Evolutionary conservation across 2,329 filamentous ascomycete genomes (phyloP), one percentile per base, ranked within the genome.

Genomic region (Beauveria australis): DNA sequence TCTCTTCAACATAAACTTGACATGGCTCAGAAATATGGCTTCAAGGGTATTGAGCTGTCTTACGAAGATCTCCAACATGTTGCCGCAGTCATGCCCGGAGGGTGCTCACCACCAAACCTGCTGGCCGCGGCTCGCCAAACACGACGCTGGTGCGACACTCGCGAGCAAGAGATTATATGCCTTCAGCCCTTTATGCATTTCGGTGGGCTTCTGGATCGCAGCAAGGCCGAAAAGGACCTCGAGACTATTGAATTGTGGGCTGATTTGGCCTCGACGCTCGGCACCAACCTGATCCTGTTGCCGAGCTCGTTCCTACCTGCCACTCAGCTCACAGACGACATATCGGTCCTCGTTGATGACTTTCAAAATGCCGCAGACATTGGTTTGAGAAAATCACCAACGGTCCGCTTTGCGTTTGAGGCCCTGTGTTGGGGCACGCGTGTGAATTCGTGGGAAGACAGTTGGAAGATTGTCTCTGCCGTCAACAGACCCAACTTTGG

Each of bases 151-250:
- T 89, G 86, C 72, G 71, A 77, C 26, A 74, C 77, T 3, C 78
- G 83, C 28, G 72, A 70, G 37, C 78, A 91, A 24, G 67, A 75
- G 12, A 82, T 91, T 65, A 78, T 91, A 65, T 87, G 84, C 63
- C 79, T 92, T 0, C 89, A 91, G 68, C 90, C 90, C 0, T 92
- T 93, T 70, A 82, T 83, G 75, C 84, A 91, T 73, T 92, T 89
- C 73, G 90, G 92, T 65, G 90, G 89, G 1, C 78, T 92, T 0
- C 63, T 85, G 6, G 84, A 91, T 71, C 78, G 87, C 10, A 66
- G 72, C 18, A 77, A 81, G 62, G 87, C 89, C 67, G 72, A 73
- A 1, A 72, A 76, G 28, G 78, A 85, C 4, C 73, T 92, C 33
- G 76, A 82, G 19, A 82, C 91, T 65, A 79, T 93, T 24, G 75